Base-by-base conservation (phyloP, 164 flowering plant species). In the Liquidambar formosana region DNA sequence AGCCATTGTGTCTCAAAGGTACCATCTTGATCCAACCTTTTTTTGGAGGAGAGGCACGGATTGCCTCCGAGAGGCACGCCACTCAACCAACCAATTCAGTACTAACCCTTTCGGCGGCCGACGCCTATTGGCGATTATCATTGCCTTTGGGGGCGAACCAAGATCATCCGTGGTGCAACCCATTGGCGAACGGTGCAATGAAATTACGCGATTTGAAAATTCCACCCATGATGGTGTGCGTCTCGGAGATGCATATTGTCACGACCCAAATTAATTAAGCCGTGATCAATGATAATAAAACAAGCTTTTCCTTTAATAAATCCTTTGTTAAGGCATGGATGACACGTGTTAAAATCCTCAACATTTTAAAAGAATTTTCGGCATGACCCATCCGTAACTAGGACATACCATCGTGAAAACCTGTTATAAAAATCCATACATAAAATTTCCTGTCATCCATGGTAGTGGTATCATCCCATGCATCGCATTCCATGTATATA, bases 121-220 rank as follows among this genome's bases (percentile, higher is more conserved):
- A 82, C 41, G 52, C 80, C 1, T 82, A 82, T 43, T 79, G 85
- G 85, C 76, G 83, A 26, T 18, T 77, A 38, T 65, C 85, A 1
- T 68, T 82, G 43, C 85, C 85, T 11, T 1, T 21, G 4, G 85
- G 80, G 13, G 52, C 76, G 0, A 77, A 64, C 57, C 71, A 76
- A 1, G 83, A 79, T 64, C 85, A 79, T 71, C 79, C 78, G 0
- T 79, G 78, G 76, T 82, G 85, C 67, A 82, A 82, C 56, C 83
- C 81, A 43, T 22, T 66, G 8, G 69, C 72, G 4, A 69, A 54
- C 12, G 72, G 72, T 0, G n/a, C n/a, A n/a, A n/a, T 6, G 2
- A 33, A 33, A 6, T 21, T 66, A 72, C 44, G 23, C 3, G 61
- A 45, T 14, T 11, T 63, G 48, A 73, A 41, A 38, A 57, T 77